These are phyloP conservation scores for Balansia obtecta DNA, from an alignment of 2,329 filamentous ascomycete genomes.

Conservation along the genomic window DNA sequence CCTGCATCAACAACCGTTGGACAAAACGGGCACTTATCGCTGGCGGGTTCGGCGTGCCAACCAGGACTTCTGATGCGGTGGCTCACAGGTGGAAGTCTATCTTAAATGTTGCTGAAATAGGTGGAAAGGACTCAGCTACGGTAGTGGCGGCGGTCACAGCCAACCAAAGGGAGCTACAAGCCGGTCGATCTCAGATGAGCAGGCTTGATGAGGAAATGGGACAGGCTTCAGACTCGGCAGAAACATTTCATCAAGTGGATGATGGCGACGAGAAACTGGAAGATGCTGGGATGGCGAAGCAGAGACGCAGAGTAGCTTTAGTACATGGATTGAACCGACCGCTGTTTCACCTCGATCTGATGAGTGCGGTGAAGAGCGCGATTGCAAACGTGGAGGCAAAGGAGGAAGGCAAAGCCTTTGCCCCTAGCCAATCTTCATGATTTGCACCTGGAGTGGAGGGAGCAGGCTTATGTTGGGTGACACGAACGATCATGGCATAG, in stretches of 20 bases:
- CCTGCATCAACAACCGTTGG: conserved; percentile 83
- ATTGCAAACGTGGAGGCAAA: conserved; percentile 62
- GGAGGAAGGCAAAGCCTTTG: conserved; percentile 17
- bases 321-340: conserved; percentile 82
- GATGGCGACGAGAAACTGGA: conserved; percentile 31
- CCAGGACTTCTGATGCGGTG: conserved; percentile 29
- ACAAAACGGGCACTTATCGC: conserved; percentile 80
- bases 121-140: conserved; percentile 57
- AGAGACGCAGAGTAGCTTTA: conserved; percentile 43
- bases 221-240: conserved; percentile 11
- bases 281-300: conserved; percentile 6
- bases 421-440: background rate
- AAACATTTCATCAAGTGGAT: background rate
- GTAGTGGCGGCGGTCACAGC: conserved; percentile 51
- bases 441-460: background rate
- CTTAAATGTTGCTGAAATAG: conserved; percentile 82
- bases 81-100: conserved; percentile 81
- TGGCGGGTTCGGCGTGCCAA: conserved; percentile 80
- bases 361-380: conserved; percentile 76
- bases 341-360: conserved; percentile 88
- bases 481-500: background rate
- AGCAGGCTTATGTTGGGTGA: background rate
- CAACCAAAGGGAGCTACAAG: conserved; percentile 30
- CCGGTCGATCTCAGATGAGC: conserved; percentile 4
- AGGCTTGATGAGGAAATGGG: conserved; percentile 25